Evolutionary conservation across 1,284 basidiomycete species (phyloP), one percentile per base, ranked within the genome.

Genomic region (Phlebopus sp.): DNA sequence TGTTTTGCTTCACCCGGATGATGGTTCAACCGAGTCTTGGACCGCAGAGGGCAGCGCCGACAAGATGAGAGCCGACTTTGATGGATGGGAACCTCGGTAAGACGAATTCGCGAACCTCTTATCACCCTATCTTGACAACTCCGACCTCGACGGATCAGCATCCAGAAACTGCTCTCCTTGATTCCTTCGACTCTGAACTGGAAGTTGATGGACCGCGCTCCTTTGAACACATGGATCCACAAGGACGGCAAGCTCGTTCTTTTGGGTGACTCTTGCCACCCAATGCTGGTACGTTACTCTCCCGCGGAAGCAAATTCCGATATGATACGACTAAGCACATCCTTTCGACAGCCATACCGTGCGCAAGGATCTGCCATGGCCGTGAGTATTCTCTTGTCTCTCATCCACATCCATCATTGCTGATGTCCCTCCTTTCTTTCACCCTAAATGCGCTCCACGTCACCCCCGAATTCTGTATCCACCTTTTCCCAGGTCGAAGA

Each of bases 311-410:
- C 14, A 17, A 17, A 23, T 4, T 6, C 15, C 36, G 15, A 1
- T n/a, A 30, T 27, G 23, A 41, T 6, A 19, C 4, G 18, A 11
- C 42, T 35, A 51, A 10, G 54, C 30, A 10, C 19, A n/a, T 23
- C 30, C 17, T 8, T 42, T 13, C 35, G 49, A 19, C 54, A 84
- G 81, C 84, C 84, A 4, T 84, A 84, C 60, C 76, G 80, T 35
- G 84, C 81, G 0, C 83, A 85, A 61, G 84, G 82, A 13, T 77
- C 82, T 13, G 81, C 82, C 3, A 84, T 85, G 73, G 83, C 83
- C 1, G 74, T 77, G 53, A 62, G 70, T 66, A 14, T 11, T 11
- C 31, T 3, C 39, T n/a, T 10, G n/a, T n/a, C 21, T n/a, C 42
- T 36, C 19, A 18, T 45, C 44, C 43, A 17, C 29, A 15, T 39